Percentiles rank a stretch among this genome's conserved stretches.
Conservation (phyloP, 768 basidiomycete species). For the Russula sp. region DNA sequence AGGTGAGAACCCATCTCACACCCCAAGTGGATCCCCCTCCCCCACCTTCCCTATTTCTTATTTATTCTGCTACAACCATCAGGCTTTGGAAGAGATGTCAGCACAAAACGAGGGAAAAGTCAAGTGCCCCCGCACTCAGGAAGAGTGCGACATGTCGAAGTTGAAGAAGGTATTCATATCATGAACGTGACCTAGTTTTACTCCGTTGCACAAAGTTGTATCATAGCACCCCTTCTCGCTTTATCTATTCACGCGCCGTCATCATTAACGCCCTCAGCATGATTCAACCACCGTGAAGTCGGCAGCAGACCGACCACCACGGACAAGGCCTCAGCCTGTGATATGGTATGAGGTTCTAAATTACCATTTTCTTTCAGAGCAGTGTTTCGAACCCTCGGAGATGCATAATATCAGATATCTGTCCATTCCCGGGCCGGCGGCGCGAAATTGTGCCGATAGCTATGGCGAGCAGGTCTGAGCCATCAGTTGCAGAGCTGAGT, state of each 20-base stretch:
- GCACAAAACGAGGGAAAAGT: constrained; percentile 70
- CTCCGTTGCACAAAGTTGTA: background rate
- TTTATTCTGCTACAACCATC: background rate
- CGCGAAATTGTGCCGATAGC: no score
- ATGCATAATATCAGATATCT: background rate
- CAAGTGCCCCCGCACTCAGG: constrained; percentile 74
- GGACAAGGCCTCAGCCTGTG: background rate
- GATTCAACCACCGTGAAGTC: background rate
- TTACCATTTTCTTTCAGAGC: background rate
- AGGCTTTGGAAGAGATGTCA: constrained; percentile 89
- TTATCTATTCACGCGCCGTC: background rate
- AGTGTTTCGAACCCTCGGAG: background rate
- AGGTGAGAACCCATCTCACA: constrained; percentile 46
- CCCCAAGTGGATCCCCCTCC: background rate
- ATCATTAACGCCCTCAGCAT: background rate
- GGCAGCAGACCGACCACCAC: background rate
- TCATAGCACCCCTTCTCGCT: background rate
- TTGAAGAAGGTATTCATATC: constrained; percentile 91
- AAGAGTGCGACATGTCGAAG: constrained; percentile 54
- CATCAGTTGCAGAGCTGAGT: no score
- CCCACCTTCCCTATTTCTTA: background rate
- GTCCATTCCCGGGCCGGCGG: background rate
- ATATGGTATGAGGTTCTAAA: background rate
- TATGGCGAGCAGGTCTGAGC: no score
- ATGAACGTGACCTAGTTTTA: constrained; percentile 32